Conservation (phyloP, 345 rosid species). For the Citrus medica region DNA sequence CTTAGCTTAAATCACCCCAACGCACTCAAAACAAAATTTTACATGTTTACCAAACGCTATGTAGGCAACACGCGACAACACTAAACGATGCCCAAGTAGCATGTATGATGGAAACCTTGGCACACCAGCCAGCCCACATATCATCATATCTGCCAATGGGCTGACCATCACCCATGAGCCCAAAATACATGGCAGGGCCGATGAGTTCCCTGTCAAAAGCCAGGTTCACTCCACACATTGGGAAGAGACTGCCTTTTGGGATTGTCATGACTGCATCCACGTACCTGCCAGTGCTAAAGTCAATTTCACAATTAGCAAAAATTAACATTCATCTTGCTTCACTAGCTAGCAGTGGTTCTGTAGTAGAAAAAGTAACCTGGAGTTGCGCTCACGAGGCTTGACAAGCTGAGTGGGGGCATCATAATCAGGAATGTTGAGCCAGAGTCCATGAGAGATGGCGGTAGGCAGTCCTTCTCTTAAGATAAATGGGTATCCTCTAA, state of each 20-base stretch:
- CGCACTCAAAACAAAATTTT: too few relatives aligned
- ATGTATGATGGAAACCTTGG: constrained; percentile 10
- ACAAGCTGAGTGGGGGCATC: constrained; percentile 41
- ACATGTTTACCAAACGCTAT: too few relatives aligned
- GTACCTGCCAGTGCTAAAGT: constrained; percentile 12
- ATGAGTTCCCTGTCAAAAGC: constrained; percentile 33
- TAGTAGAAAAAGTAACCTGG: constrained; percentile 14
- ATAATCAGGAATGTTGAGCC: constrained; percentile 45
- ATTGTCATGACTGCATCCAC: constrained; percentile 37
- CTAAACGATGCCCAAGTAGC: too few relatives aligned
- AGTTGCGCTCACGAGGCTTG: constrained; percentile 38
- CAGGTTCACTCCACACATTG: constrained; percentile 41
- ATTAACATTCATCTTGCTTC: too few relatives aligned
- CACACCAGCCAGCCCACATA: constrained; percentile 46
- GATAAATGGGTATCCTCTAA: constrained; percentile 40
- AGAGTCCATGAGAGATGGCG: constrained; percentile 37
- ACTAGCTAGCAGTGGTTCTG: too few relatives aligned
- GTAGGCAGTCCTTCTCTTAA: constrained; percentile 31
- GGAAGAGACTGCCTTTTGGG: constrained; percentile 32
- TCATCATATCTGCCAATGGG: constrained; percentile 41
- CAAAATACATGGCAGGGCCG: constrained; percentile 40
- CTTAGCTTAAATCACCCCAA: too few relatives aligned
- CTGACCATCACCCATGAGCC: constrained; percentile 41
- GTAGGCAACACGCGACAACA: too few relatives aligned
- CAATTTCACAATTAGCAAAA: neutral